Evolutionary conservation across 148 eudicot species (phyloP), one percentile per base, ranked within the genome.

Genomic region (Cornus kousa): DNA sequence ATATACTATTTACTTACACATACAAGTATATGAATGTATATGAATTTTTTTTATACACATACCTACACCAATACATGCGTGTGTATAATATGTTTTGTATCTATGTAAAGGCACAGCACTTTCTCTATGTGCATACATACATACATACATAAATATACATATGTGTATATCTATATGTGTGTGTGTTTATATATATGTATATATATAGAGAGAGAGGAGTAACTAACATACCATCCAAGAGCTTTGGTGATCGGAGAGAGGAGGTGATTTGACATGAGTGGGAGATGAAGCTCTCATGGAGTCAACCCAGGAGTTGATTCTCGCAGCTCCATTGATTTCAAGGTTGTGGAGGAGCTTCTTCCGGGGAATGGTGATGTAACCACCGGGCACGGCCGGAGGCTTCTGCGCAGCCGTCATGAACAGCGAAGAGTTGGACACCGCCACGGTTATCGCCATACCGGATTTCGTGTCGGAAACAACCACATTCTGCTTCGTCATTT

Each of bases 271-370:
- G 83, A 82, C 48, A 68, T 89, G 91, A 3, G 98, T 94, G 2
- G 98, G 98, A 20, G 97, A 92, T 8, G 94, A 92, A 53, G 94
- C 97, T 78, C 87, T 83, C 98, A 94, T 94, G 3, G 94, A 87
- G 37, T 94, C 97, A 70, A 94, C 89, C 94, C 97, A 94, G 0
- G 94, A 82, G 77, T 77, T 89, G 75, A 87, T 77, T 59, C 83
- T 79, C 0, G 80, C 78, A 0, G 78, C 85, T 22, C 82, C 82
- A 77, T 79, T 84, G 32, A 84, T 78, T 8, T 89, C 92, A 32
- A 93, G 85, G 74, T 86, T 88, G 46, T 93, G 84, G 0, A 87
- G 74, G 1, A 91, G 77, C 73, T 88, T 86, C 75, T 87, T 89
- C 73, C 79, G 75, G 11, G 80, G 79, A 72, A 88, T 86, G 71